A percentile compares a stretch with the other conserved stretches of the same genome.
phyloP scores from a whole-genome alignment of 768 basidiomycete species.

The Phylloporus scabripes region DNA sequence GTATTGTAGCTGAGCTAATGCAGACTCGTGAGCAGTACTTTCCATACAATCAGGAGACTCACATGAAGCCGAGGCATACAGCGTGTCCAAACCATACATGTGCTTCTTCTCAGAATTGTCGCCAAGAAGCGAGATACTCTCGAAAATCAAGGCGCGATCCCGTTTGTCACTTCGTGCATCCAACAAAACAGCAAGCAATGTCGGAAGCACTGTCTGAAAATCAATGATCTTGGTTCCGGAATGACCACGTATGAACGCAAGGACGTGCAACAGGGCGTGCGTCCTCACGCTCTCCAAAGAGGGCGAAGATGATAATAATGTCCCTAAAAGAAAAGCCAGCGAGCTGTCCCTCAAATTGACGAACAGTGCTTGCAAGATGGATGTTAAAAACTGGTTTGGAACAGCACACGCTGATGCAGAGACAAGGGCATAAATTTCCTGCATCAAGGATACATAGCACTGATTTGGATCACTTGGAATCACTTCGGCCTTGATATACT shows the following conservation, averaged over 20 bases:
- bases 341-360: conserved; percentile 61
- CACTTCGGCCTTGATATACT: conserved; percentile 12
- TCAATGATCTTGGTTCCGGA: conserved; percentile 52
- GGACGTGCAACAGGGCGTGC: conserved; percentile 66
- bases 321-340: conserved; percentile 73
- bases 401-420: conserved; percentile 49
- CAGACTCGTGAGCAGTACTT: conserved; percentile 14
- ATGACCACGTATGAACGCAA: conserved; percentile 78
- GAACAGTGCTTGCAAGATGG: conserved; percentile 62
- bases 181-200: conserved; percentile 54
- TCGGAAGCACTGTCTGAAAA: conserved; percentile 75
- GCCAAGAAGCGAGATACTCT: conserved; percentile 49
- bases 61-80: conserved; percentile 65
- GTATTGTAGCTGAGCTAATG: conserved; percentile 54
- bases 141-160: conserved; percentile 38
- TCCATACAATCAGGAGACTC: conserved; percentile 18
- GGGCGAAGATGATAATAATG: conserved; percentile 45
- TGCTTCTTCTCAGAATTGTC: conserved; percentile 36
- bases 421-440: conserved; percentile 59
- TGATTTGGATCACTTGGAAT: conserved; percentile 19
- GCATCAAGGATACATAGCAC: conserved; percentile 56
- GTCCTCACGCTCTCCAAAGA: conserved; percentile 34
- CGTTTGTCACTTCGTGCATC: conserved; percentile 26
- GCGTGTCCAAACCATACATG: conserved; percentile 67
- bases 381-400: conserved; percentile 40